Evolutionary conservation across 768 basidiomycete species (phyloP), one percentile per base, ranked within the genome.

Genomic region (Holtermannia corniformis): DNA sequence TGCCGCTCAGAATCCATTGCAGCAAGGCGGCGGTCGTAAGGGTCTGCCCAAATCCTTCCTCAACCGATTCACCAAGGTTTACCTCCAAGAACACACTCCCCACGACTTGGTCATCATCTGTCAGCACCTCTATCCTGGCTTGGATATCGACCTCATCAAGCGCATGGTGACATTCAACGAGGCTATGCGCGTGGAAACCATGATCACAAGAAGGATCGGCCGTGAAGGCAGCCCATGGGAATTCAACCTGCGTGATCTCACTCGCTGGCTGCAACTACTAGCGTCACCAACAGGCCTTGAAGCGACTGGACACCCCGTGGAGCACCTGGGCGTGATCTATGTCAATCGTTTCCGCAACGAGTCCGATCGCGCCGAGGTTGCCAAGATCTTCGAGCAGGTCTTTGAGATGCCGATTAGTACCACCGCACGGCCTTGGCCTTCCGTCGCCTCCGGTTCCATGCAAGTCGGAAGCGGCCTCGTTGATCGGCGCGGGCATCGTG

Each of bases 61-160:
- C 50, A 95, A 99, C 71, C 84, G 95, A 14, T 99, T 99, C 75
- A 96, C 89, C n/a, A 92, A 91, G 70, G 95, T 97, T 40, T 90
- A 90, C 66, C 75, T 96, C 44, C 83, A 91, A 61, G 87, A 93
- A 61, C 80, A 97, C 32, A 80, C 82, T 0, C 70, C 83, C 0
- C 73, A 78, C 26, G 95, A 99, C 72, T 76, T 95, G 49, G 76
- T 83, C 42, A 73, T 83, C 20, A 84, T 96, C 53, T 92, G 86
- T 61, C 79, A 77, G 27, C 79, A 82, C 49, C 77, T 88, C 20
- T 87, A 85, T 71, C 84, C 85, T 3, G 72, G 76, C 14, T 74
- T 81, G 27, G 78, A 82, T 13, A 67, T 76, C 43, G 72, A 76
- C 2, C 64, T 79, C 14, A 73, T 95, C 22, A 76, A 78, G 32